Evolutionary conservation across 306 rosid species (phyloP), one percentile per base, ranked within the genome.

Genomic region (Gillenia trifoliata): DNA sequence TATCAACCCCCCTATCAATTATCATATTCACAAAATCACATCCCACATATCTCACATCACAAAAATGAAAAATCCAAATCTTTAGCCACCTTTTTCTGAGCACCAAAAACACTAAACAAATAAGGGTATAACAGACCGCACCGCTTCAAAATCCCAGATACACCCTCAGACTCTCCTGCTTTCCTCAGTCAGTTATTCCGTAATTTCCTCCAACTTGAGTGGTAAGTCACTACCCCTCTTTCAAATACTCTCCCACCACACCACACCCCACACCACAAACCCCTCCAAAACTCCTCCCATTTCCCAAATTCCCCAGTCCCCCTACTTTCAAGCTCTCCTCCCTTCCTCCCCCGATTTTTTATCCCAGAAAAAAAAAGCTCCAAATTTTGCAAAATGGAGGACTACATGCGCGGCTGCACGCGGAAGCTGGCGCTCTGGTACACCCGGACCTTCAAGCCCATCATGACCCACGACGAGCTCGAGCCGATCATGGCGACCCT

Each of bases 381-480:
- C 25, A 22, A 55, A 22, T 22, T 3, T 22, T 55, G 23, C 34
- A 64, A 11, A 12, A 78, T 79, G 84, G 85, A 81, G 61, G 85
- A 81, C 8, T 84, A 66, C 79, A 78, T 86, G 76, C 79, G 72
- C 41, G 78, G 83, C 23, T 74, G 79, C 54, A 77, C 77, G 76
- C 71, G 82, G 66, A 86, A 84, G 79, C 70, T 86, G 57, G 86
- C 88, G 15, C 52, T 86, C 11, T 86, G 90, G 90, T 67, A 73
- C 73, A 86, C 90, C 2, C 81, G 77, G 22, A 81, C 84, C 60
- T 86, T 86, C 80, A 84, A 83, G 75, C 88, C 90, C 52, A 81
- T 84, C 60, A 84, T 84, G 86, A 86, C 86, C 68, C 90, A 86
- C 83, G 86, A 84, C 64, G 88, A 86, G 83, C 82, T 86, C 25